Conservation (phyloP, 164 flowering plant species). For the Berberis thunbergii region DNA sequence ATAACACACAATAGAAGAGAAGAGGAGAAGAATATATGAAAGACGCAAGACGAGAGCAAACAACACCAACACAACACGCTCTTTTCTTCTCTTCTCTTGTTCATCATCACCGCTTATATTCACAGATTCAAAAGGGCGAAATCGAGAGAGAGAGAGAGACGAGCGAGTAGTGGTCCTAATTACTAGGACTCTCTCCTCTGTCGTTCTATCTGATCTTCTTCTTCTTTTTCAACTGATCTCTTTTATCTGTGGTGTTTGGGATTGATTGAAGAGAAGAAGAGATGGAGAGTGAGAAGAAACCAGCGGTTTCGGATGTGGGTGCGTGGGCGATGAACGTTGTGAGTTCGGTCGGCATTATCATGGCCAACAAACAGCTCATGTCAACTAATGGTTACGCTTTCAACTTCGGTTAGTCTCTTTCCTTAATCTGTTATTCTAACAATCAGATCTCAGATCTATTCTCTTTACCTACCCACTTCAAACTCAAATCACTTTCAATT, state of each 20-base stretch:
- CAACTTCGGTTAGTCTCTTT: slow-evolving; percentile 50
- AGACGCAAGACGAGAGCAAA: too few species aligned
- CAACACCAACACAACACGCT: too few species aligned
- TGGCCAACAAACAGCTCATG: slow-evolving; percentile 96
- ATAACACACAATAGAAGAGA: too few species aligned
- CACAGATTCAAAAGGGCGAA: too few species aligned
- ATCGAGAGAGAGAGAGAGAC: too few species aligned
- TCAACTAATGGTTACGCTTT: slow-evolving; percentile 65
- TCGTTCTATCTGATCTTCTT: too few species aligned
- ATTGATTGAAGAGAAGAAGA: not conserved
- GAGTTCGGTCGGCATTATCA: slow-evolving; percentile 87
- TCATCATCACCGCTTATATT: too few species aligned
- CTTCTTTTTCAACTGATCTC: too few species aligned
- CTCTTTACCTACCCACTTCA: not conserved
- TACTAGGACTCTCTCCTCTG: too few species aligned
- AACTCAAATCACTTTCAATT: not conserved
- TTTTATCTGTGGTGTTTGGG: not conserved
- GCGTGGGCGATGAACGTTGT: slow-evolving; percentile 90
- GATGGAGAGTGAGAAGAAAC: slow-evolving; percentile 52
- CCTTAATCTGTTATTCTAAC: not conserved
- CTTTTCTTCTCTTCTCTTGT: too few species aligned
- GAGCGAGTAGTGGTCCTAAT: too few species aligned
- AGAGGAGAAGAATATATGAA: too few species aligned
- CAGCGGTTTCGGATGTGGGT: slow-evolving; percentile 68
- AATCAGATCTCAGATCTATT: slow-evolving; percentile 13